phyloP scores from a whole-genome alignment of 2,329 filamentous ascomycete species.

The Fusarium bulbicola region DNA sequence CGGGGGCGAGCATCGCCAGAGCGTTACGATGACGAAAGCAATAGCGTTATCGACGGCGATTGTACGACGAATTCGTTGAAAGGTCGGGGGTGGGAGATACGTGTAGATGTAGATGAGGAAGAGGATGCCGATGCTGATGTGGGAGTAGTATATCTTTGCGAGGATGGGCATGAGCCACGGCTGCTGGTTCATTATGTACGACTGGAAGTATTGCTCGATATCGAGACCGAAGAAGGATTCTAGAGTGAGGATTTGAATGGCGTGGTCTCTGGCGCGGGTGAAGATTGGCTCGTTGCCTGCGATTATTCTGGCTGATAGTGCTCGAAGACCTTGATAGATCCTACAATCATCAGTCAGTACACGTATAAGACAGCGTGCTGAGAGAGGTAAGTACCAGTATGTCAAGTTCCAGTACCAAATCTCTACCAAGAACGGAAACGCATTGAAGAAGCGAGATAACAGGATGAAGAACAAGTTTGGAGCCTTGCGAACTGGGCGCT shows the following conservation, averaged over 20 bases:
- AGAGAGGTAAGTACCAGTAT: slow-evolving; percentile 44
- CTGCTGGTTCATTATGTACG: slow-evolving; percentile 48
- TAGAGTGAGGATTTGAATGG: slow-evolving; percentile 51
- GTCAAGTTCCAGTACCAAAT: slow-evolving; percentile 51
- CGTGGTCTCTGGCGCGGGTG: slow-evolving; percentile 50
- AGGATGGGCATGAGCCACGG: slow-evolving; percentile 52
- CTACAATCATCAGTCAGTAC: slow-evolving; percentile 20
- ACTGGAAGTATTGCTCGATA: slow-evolving; percentile 53
- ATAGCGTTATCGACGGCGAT: slow-evolving; percentile 59
- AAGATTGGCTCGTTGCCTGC: slow-evolving; percentile 51
- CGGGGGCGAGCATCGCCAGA: slow-evolving; percentile 59
- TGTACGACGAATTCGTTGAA: slow-evolving; percentile 55
- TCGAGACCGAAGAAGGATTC: slow-evolving; percentile 51
- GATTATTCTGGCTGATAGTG: slow-evolving; percentile 53
- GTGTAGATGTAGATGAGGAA: slow-evolving; percentile 61
- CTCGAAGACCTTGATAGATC: slow-evolving; percentile 56
- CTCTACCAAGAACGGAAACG: slow-evolving; percentile 47
- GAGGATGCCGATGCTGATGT: slow-evolving; percentile 55
- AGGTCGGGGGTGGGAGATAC: slow-evolving; percentile 51
- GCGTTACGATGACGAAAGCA: slow-evolving; percentile 57
- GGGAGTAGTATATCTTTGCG: slow-evolving; percentile 56
- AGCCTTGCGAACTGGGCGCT: slow-evolving; percentile 25
- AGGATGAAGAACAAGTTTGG: slow-evolving; percentile 39
- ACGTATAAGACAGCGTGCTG: neutral
- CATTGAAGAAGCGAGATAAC: slow-evolving; percentile 44